Percentiles rank a stretch among this genome's conserved stretches.
Evolutionary conservation across 805 yeast species (phyloP).

Genomic region (Wickerhamiella nectarea): DNA sequence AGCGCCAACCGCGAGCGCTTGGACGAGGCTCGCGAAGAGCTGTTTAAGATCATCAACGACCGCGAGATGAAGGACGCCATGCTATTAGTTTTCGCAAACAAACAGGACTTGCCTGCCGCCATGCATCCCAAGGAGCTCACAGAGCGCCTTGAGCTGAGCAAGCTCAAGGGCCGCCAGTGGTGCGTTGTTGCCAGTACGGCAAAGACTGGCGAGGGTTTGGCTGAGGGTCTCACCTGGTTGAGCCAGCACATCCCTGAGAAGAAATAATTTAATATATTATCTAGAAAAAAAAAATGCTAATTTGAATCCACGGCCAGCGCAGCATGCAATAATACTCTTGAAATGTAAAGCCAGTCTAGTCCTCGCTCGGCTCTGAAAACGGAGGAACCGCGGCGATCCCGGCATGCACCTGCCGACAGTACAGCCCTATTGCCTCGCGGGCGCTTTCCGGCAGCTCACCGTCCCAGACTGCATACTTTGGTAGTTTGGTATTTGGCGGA

Average conservation of each 20-base stretch:
- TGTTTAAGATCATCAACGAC: slow-evolving; percentile 65
- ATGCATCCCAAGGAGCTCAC: slow-evolving; percentile 70
- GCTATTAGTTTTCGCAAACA: slow-evolving; percentile 75
- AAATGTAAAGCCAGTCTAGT: no score
- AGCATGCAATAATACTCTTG: no score
- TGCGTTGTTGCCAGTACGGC: slow-evolving; percentile 88
- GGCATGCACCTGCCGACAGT: slow-evolving; percentile 21
- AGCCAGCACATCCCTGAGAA: slow-evolving; percentile 40
- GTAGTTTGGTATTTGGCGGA: slow-evolving; percentile 23
- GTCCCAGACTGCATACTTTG: slow-evolving; percentile 25
- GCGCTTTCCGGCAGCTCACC: slow-evolving; percentile 28
- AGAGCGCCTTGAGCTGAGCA: slow-evolving; percentile 49
- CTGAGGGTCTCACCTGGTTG: slow-evolving; percentile 80
- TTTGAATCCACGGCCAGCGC: no score
- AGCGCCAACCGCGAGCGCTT: slow-evolving; percentile 59
- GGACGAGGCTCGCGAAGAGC: slow-evolving; percentile 64
- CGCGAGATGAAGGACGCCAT: slow-evolving; percentile 71
- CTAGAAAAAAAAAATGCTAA: no score
- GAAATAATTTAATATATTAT: neutral
- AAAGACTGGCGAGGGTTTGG: slow-evolving; percentile 75
- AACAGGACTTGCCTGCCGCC: slow-evolving; percentile 64
- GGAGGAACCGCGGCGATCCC: slow-evolving; percentile 18
- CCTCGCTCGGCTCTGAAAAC: neutral
- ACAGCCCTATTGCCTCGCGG: slow-evolving; percentile 22
- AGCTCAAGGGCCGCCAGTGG: slow-evolving; percentile 64